Percentiles rank a stretch among this genome's conserved stretches.
These are phyloP conservation scores for Bipolaris cookei DNA, from an alignment of 2,329 filamentous ascomycete genomes.

Conservation along the genomic window DNA sequence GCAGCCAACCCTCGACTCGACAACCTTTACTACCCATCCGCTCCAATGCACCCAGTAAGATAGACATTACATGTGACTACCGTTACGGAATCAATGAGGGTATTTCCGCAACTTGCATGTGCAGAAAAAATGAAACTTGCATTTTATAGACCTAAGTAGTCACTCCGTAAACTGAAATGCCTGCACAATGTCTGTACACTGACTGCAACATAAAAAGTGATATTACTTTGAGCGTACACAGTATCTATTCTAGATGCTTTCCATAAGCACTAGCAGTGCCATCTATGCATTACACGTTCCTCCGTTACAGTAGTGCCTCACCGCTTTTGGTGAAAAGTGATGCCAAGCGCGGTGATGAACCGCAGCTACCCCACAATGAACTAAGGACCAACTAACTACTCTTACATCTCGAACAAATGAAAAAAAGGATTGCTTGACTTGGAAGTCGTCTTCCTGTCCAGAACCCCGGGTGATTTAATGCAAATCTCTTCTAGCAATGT, in stretches of 20 bases:
- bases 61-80: too few relatives aligned
- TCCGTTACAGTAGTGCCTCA: background rate
- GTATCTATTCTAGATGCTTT: background rate
- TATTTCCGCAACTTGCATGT: background rate
- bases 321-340: background rate
- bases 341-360: background rate
- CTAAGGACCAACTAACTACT: too few relatives aligned
- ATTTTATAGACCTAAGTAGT: background rate
- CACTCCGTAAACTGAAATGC: background rate
- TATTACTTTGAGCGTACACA: background rate
- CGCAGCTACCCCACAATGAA: background rate
- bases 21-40: background rate
- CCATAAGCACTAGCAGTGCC: background rate
- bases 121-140: background rate
- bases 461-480: background rate
- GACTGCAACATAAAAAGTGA: too few relatives aligned
- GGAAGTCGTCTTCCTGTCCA: too few relatives aligned
- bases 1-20: background rate
- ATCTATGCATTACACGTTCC: background rate
- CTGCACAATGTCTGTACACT: background rate
- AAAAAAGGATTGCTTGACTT: too few relatives aligned
- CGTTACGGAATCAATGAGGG: background rate
- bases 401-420: too few relatives aligned
- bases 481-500: background rate
- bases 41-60: background rate